These are phyloP conservation scores for Eragrostis tef DNA, from an alignment of 202 grass and related monocot species.

Conservation along the genomic window DNA sequence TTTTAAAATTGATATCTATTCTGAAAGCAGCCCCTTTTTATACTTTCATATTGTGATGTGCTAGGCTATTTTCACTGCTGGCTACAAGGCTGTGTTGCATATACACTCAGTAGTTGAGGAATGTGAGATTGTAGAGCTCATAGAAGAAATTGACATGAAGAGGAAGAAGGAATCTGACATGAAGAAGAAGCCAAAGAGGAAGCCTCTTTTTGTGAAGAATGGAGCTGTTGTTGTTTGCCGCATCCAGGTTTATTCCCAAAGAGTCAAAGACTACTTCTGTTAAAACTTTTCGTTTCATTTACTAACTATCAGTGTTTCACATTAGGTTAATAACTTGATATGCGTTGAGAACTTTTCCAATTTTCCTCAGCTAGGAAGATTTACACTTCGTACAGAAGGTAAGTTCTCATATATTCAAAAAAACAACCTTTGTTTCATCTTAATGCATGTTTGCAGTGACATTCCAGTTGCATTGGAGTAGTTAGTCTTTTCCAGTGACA, in stretches of 20 bases:
- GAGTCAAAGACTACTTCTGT: background rate
- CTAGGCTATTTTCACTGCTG: slow-evolving; percentile 75
- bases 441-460: background rate
- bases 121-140: slow-evolving; percentile 77
- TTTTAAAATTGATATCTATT: slow-evolving; percentile 17
- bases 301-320: slow-evolving; percentile 23
- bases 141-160: slow-evolving; percentile 69
- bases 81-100: slow-evolving; percentile 70
- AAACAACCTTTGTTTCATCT: slow-evolving; percentile 17
- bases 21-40: background rate
- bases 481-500: background rate
- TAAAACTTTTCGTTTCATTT: background rate
- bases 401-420: background rate
- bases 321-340: slow-evolving; percentile 72
- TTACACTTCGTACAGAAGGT: slow-evolving; percentile 77
- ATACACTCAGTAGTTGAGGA: slow-evolving; percentile 72
- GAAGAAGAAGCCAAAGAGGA: slow-evolving; percentile 64
- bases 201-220: slow-evolving; percentile 77
- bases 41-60: slow-evolving; percentile 28
- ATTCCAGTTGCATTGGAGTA: background rate
- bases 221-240: slow-evolving; percentile 71
- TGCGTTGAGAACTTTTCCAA: slow-evolving; percentile 65
- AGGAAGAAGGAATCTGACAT: slow-evolving; percentile 63
- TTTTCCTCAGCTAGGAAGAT: slow-evolving; percentile 77
- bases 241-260: slow-evolving; percentile 55